Conservation (phyloP, 2,329 filamentous ascomycete species). For the Trichoderma aggressivum region DNA sequence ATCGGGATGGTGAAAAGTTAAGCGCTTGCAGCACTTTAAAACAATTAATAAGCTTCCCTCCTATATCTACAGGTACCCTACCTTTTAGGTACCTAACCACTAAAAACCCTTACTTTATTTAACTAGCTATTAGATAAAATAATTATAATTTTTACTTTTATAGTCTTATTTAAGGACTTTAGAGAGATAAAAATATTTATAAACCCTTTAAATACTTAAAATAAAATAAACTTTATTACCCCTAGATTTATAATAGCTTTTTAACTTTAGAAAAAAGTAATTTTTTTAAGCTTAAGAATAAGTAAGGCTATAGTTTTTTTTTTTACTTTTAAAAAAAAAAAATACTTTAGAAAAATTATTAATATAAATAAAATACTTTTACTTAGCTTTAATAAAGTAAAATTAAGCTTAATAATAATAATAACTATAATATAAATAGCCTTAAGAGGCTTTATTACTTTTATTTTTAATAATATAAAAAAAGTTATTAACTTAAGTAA, state of each 20-base stretch:
- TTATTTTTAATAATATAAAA: too few species aligned
- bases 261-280: background rate
- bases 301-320: background rate
- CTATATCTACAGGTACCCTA: slow-evolving; percentile 6
- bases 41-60: slow-evolving; percentile 10
- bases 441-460: too few species aligned
- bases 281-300: background rate
- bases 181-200: background rate
- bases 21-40: background rate
- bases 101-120: background rate
- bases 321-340: background rate
- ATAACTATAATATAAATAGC: too few species aligned
- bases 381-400: too few species aligned
- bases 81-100: background rate
- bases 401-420: too few species aligned
- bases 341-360: background rate
- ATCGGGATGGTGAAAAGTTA: background rate
- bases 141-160: background rate
- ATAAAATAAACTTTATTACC: background rate
- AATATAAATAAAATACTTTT: background rate
- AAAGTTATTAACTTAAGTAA: background rate
- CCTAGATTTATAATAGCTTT: background rate
- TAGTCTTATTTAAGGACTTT: background rate
- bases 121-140: background rate
- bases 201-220: background rate